A percentile compares a stretch with the other conserved stretches of the same genome.
phyloP scores from a whole-genome alignment of 2,329 filamentous ascomycete genomes.

The Nemania sp. region DNA sequence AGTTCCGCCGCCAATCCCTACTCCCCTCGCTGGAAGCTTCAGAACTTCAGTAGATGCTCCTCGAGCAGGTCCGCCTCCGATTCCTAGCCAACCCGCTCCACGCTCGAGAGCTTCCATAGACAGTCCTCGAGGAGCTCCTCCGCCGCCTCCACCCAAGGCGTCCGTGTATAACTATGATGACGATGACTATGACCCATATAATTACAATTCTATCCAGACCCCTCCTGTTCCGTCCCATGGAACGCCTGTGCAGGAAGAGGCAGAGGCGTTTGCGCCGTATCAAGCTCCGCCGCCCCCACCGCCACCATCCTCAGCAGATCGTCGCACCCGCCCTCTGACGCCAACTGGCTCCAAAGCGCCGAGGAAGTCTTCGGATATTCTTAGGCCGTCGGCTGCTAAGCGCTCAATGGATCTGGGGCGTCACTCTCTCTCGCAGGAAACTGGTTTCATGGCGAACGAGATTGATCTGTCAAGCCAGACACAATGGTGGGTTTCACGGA shows the following conservation, averaged over 20 bases:
- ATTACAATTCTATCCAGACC: constrained; percentile 48
- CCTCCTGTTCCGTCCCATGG: constrained; percentile 38
- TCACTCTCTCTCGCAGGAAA: constrained; percentile 72
- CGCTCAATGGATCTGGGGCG: constrained; percentile 76
- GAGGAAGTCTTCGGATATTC: constrained; percentile 68
- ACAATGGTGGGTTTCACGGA: constrained; percentile 86
- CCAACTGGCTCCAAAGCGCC: constrained; percentile 44
- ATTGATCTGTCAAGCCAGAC: constrained; percentile 75
- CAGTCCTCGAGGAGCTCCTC: constrained; percentile 25
- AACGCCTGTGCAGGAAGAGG: constrained; percentile 50
- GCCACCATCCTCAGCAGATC: constrained; percentile 49
- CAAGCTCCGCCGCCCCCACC: constrained; percentile 47
- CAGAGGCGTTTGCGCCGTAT: constrained; percentile 52
- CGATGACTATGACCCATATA: constrained; percentile 73
- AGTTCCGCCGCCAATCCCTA: constrained; percentile 67
- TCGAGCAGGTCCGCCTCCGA: constrained; percentile 50
- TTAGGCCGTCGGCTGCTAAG: constrained; percentile 53
- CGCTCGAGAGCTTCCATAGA: constrained; percentile 22
- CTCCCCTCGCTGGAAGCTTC: constrained; percentile 54
- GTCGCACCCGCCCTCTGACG: constrained; percentile 49
- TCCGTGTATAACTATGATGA: constrained; percentile 48
- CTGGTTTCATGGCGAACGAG: constrained; percentile 85
- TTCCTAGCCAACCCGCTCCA: constrained; percentile 21
- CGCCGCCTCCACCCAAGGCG: constrained; percentile 23
- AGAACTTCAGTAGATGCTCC: constrained; percentile 72